phyloP scores from a whole-genome alignment of 2,329 filamentous ascomycete species.

The Clarireedia sp. region DNA sequence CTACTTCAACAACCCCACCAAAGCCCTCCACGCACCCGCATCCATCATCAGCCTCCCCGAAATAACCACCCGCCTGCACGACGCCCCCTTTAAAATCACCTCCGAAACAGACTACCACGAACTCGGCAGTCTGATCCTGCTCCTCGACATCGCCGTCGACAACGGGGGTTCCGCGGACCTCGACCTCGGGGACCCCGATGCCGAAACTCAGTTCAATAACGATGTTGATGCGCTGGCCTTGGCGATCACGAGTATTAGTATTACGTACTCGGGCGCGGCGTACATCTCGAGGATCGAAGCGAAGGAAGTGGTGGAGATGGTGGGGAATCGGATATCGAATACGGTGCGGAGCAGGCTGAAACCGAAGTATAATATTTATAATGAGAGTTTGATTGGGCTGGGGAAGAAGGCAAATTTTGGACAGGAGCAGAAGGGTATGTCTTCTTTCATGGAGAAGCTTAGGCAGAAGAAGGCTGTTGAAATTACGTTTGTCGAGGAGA shows the following conservation, averaged over 20 bases:
- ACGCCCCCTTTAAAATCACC: conserved; percentile 44
- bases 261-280: conserved; percentile 66
- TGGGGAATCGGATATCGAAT: conserved; percentile 66
- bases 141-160: conserved; percentile 71
- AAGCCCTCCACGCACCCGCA: conserved; percentile 36
- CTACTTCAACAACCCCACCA: conserved; percentile 44
- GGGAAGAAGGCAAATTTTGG: conserved; percentile 32
- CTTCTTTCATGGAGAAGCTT: conserved; percentile 18
- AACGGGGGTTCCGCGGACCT: conserved; percentile 39
- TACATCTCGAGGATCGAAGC: conserved; percentile 66
- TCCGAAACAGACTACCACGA: conserved; percentile 58
- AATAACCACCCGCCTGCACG: conserved; percentile 39
- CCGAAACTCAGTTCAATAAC: conserved; percentile 54
- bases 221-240: conserved; percentile 60
- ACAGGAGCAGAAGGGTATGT: conserved; percentile 24
- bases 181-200: conserved; percentile 27
- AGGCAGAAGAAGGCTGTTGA: background rate
- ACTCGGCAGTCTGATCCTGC: conserved; percentile 54
- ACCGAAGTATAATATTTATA: conserved; percentile 57
- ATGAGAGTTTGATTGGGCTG: conserved; percentile 6
- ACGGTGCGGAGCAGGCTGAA: conserved; percentile 60
- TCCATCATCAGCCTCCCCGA: conserved; percentile 31
- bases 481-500: background rate
- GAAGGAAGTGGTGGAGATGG: conserved; percentile 65
- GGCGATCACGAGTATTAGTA: conserved; percentile 52